Evolutionary conservation across 768 basidiomycete species (phyloP), one percentile per base, ranked within the genome.

Genomic region (Lactarius psammicola): DNA sequence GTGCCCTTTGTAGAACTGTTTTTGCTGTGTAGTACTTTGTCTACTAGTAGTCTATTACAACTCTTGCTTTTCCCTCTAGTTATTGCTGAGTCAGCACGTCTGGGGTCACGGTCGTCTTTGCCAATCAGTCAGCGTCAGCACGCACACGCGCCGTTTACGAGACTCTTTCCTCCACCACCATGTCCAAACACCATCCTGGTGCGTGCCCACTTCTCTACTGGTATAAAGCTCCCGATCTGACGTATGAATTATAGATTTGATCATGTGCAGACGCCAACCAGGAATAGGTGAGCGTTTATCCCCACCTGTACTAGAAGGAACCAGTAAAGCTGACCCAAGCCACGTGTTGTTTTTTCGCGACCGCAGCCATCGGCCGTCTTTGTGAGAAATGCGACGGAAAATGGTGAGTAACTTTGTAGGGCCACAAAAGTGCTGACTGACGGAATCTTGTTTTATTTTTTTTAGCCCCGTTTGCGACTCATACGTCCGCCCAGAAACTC

Each of bases 311-410:
- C n/a, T n/a, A 9, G 8, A 38, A 28, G 5, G 8, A 18, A n/a
- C 42, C 54, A 28, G 36, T 15, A 1, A 15, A 20, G n/a, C 67
- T 69, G 23, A 73, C 59, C 34, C 36, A 44, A 30, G 3, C 10
- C 49, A 2, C 18, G n/a, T n/a, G n/a, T n/a, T n/a, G n/a, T n/a
- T n/a, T n/a, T n/a, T n/a, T n/a, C n/a, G 4, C 15, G 3, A 36
- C 36, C 63, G 26, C 54, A 97, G 97, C 97, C 56, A 97, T 98
- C 72, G 97, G 97, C 49, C 91, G 97, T 72, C 84, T 98, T 59
- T 99, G 97, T 77, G 97, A 99, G 79, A 98, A 98, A 77, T 98
- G 95, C 74, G 97, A 99, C 75, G 97, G 97, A 59, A 98, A 98
- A 87, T 99, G 97, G 96, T n/a, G n/a, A n/a, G n/a, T n/a, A n/a